Base-by-base conservation (phyloP, 1,139 yeast genomes). In the Martiniozyma asiatica region DNA sequence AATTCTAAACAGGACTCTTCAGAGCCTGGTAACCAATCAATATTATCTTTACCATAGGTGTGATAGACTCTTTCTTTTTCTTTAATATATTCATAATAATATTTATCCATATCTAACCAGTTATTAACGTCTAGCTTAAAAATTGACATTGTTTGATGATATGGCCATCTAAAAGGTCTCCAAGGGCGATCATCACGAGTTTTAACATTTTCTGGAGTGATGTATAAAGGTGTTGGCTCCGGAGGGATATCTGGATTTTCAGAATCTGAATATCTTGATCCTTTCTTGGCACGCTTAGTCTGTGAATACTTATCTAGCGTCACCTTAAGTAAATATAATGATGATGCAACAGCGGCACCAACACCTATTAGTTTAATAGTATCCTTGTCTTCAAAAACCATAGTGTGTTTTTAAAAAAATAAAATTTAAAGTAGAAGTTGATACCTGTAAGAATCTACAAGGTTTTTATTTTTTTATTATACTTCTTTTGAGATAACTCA, bases 101-200 rank as follows among this genome's bases (percentile, higher is more conserved):
- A 76, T 49, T 73, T 75, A 50, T 77, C 85, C 85, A 77, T 77
- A 45, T 76, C 85, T 35, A 77, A 56, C 87, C 85, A 77, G 49
- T 77, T 81, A 49, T 76, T 73, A 20, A 74, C 60, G 44, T 76
- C 81, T 21, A 77, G 61, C 47, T 72, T 72, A 57, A 65, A 75
- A 31, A 76, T 73, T 10, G 79, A 68, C 87, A 77, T 77, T 2
- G 85, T 77, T 52, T 77, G 87, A 48, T 76, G 84, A 47, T 76
- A 76, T 14, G 85, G 85, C 77, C 80, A 74, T 45, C 85, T 59
- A 53, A 77, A 77, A 4, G 85, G 84, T 51, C 87, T 61, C 85
- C 87, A 77, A 10, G 85, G 84, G 49, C 85, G 62, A 44, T 74
- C 85, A 41, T 76, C 81, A 46, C 74, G 73, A 15, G 61, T 65